Evolutionary conservation across 164 flowering plant genomes (phyloP).

Genomic region (Berberis vulgaris): DNA sequence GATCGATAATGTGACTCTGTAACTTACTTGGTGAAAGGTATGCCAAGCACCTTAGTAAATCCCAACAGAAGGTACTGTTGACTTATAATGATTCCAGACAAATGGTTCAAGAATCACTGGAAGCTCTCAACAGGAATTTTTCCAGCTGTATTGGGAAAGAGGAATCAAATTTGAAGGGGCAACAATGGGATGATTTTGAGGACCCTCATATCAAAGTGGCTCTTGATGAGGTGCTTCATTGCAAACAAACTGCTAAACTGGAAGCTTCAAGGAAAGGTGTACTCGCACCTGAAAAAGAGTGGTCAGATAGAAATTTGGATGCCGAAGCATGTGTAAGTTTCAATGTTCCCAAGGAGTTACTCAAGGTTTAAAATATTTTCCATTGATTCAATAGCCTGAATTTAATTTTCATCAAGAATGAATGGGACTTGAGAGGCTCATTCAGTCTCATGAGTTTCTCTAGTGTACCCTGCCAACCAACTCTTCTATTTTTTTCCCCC

Average conservation of each 20-base stretch:
- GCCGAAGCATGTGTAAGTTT: constrained; percentile 10
- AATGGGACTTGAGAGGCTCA: no score
- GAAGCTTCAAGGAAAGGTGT: constrained; percentile 27
- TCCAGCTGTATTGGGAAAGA: constrained; percentile 9
- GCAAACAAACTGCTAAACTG: constrained; percentile 38
- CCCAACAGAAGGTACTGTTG: constrained; percentile 16
- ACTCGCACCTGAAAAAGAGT: constrained; percentile 18
- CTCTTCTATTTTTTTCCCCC: no score
- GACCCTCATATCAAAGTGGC: constrained; percentile 35
- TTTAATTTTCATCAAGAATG: no score
- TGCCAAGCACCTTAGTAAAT: constrained; percentile 38
- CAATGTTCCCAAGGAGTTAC: neutral
- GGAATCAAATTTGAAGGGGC: constrained; percentile 17
- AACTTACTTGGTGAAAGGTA: constrained; percentile 60
- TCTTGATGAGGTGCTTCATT: constrained; percentile 57
- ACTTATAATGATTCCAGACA: constrained; percentile 13
- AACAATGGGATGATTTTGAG: constrained; percentile 79
- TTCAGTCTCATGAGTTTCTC: no score
- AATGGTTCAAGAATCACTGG: constrained; percentile 10
- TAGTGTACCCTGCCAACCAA: no score
- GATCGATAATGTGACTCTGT: constrained; percentile 62
- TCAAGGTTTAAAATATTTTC: neutral
- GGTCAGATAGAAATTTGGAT: constrained; percentile 21
- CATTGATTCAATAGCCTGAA: no score
- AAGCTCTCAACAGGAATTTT: constrained; percentile 5